Evolutionary conservation across 2,329 filamentous ascomycete genomes (phyloP).

Genomic region (Aspergillus ruber): DNA sequence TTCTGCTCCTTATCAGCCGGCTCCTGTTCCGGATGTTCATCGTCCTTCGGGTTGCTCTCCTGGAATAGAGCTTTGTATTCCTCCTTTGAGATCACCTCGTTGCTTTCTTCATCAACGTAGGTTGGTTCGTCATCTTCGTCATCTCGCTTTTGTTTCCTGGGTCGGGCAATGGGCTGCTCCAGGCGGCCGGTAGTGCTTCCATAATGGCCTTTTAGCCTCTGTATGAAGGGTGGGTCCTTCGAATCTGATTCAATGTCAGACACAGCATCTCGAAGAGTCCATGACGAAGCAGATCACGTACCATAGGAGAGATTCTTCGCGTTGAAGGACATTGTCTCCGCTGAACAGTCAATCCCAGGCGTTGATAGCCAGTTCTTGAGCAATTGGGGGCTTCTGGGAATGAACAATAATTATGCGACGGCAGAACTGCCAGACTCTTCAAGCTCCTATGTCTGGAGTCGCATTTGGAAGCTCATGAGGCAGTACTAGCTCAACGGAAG

Average conservation of each 20-base stretch:
- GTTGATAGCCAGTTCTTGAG: background rate
- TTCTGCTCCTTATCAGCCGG: slow-evolving; percentile 2
- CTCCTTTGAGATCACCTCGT: slow-evolving; percentile 39
- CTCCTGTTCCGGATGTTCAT: slow-evolving; percentile 9
- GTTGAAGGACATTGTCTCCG: slow-evolving; percentile 33
- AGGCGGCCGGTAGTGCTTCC: slow-evolving; percentile 30
- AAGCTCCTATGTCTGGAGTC: background rate
- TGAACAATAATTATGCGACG: background rate
- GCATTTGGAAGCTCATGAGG: background rate
- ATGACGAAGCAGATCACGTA: slow-evolving; percentile 12
- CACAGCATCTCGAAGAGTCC: background rate
- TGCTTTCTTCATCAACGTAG: slow-evolving; percentile 39
- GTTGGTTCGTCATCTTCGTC: slow-evolving; percentile 38
- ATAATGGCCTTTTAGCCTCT: slow-evolving; percentile 34
- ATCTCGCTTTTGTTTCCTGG: slow-evolving; percentile 29
- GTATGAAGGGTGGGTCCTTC: slow-evolving; percentile 39
- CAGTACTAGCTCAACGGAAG: background rate
- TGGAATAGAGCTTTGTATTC: slow-evolving; percentile 36
- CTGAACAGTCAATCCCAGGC: background rate
- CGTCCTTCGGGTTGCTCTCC: slow-evolving; percentile 14
- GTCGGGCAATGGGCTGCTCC: slow-evolving; percentile 30
- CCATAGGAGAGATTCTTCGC: slow-evolving; percentile 40
- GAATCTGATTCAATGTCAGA: slow-evolving; percentile 23
- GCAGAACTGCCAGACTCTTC: background rate
- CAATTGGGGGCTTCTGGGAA: background rate